Conservation (phyloP, 345 rosid species). For the Viola odorata region DNA sequence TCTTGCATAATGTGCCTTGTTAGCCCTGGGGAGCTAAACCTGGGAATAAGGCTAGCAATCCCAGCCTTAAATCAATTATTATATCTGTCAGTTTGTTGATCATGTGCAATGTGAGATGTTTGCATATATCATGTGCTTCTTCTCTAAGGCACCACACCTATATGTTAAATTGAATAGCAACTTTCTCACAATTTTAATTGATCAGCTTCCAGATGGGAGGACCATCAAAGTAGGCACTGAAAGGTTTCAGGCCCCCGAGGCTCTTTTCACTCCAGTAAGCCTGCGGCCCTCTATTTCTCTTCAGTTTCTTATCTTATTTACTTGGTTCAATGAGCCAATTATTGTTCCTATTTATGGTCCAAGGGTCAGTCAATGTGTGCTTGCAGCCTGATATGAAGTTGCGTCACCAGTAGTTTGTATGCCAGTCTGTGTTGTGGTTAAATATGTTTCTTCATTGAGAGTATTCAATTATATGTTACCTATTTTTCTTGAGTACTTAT, state of each 20-base stretch:
- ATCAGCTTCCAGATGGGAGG: slow-evolving; percentile 97
- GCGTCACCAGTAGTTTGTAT: not conserved
- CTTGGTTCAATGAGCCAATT: not conserved
- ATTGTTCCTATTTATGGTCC: not conserved
- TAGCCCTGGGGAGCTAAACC: not conserved
- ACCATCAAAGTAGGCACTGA: slow-evolving; percentile 97
- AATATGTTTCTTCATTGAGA: not conserved
- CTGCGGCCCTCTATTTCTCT: not conserved
- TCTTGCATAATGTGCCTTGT: not conserved
- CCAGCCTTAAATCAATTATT: not conserved
- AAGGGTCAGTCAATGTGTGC: not conserved
- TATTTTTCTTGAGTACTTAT: too few species aligned
- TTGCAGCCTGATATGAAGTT: not conserved
- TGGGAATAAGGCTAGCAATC: not conserved
- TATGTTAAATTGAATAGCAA: not conserved
- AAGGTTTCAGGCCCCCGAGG: slow-evolving; percentile 98
- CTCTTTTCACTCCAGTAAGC: slow-evolving; percentile 93
- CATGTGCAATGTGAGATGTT: not conserved
- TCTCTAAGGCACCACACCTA: not conserved
- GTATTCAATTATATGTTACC: too few species aligned
- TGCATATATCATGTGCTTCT: too few species aligned
- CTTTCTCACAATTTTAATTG: slow-evolving; percentile 11
- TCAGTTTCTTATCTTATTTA: not conserved
- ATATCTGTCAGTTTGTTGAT: not conserved
- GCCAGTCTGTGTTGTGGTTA: not conserved